A percentile compares a stretch with the other conserved stretches of the same genome.
Evolutionary conservation across 768 basidiomycete genomes (phyloP).

Genomic region (Lentinula sp.): DNA sequence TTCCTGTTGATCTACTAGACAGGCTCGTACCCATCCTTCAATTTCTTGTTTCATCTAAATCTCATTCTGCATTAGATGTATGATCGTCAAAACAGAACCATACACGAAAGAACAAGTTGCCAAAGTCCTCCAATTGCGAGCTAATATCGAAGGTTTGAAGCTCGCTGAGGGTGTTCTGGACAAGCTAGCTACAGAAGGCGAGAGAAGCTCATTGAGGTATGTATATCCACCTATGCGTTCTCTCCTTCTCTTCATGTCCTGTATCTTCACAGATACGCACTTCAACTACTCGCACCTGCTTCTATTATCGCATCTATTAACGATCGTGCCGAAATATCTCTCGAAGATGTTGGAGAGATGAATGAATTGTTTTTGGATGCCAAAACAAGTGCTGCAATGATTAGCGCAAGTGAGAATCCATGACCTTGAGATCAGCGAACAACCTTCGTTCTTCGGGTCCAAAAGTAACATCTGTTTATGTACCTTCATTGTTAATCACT

Average conservation of each 20-base stretch:
- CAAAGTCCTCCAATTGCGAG: slow-evolving; percentile 81
- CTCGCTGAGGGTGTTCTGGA: slow-evolving; percentile 74
- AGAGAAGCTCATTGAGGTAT: slow-evolving; percentile 74
- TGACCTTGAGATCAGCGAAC: background rate
- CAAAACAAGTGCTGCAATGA: slow-evolving; percentile 64
- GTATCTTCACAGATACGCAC: slow-evolving; percentile 58
- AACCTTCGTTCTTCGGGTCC: background rate
- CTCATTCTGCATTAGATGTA: slow-evolving; percentile 45
- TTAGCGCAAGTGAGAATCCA: slow-evolving; percentile 22
- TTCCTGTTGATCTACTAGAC: slow-evolving; percentile 92
- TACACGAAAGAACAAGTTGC: slow-evolving; percentile 82
- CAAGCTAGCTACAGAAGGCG: slow-evolving; percentile 75
- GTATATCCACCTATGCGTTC: slow-evolving; percentile 12
- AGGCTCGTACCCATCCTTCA: slow-evolving; percentile 41
- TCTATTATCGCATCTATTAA: slow-evolving; percentile 76
- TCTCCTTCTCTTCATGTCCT: background rate
- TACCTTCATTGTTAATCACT: no score
- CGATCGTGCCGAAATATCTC: slow-evolving; percentile 74
- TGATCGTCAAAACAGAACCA: slow-evolving; percentile 90
- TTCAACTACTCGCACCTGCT: slow-evolving; percentile 88
- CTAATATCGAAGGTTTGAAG: slow-evolving; percentile 80
- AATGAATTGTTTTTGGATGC: slow-evolving; percentile 94
- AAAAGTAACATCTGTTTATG: no score
- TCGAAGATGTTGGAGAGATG: slow-evolving; percentile 92
- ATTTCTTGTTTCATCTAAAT: background rate